Evolutionary conservation across 176 grass and related monocot genomes (phyloP), one percentile per base, ranked within the genome.

Genomic region (Aechmea fasciata): DNA sequence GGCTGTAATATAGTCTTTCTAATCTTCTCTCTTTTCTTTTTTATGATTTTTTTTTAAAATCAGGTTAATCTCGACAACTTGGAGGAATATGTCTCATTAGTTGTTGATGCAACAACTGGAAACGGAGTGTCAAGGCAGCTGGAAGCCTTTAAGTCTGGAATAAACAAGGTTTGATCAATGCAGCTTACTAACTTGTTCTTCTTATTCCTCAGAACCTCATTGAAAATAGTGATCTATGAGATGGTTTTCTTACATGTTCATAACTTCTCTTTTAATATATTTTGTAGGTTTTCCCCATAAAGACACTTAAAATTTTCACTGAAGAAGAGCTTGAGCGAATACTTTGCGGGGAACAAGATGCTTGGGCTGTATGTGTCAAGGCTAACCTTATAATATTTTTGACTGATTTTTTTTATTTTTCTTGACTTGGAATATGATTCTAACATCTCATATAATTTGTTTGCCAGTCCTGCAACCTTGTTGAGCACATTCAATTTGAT

Each of bases 241-340:
- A 17, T 57, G 18, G 54, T n/a, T 57, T 57, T 57, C 13, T 57
- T 4, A n/a, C 54, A 57, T 57, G 54, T 17, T 18, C 6, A 8
- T 57, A n/a, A 57, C 14, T n/a, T 19, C 14, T 17, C 13, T 17
- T 57, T 17, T 17, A 19, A n/a, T 13, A 7, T 13, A 57, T 64
- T 55, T 49, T 75, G 24, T 70, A 91, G 88, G 84, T 91, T 63
- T 87, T 91, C 52, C 22, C 71, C 59, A 24, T 87, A 1, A 64
- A 69, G 62, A 47, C 78, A 13, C 78, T 91, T 62, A 57, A 65
- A 84, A 70, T 91, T 33, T 87, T 91, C 64, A 71, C 65, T 2
- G 84, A 91, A 57, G 75, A 84, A 13, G 88, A 91, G 57, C 77
- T 91, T 71, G 88, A 91, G 66, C n/a, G 52, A 51, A 73, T 91